Evolutionary conservation across 2,329 filamentous ascomycete genomes (phyloP).

Genomic region (Biscogniauxia mediterranea): DNA sequence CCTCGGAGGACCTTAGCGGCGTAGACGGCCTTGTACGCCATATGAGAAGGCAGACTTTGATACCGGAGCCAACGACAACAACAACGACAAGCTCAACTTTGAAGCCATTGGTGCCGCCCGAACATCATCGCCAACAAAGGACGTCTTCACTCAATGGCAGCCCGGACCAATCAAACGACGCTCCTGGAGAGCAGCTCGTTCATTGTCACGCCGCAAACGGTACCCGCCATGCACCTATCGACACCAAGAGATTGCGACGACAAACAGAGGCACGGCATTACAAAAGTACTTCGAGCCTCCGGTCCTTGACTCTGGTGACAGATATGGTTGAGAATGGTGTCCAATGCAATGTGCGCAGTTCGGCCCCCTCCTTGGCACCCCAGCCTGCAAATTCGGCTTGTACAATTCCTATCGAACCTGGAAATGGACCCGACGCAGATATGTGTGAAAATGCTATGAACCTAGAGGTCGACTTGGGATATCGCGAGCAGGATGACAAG

Average conservation of each 20-base stretch:
- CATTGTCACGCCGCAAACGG: constrained; percentile 3
- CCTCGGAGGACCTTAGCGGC: constrained; percentile 3
- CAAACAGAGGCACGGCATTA: constrained; percentile 13
- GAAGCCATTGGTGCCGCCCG: constrained; percentile 4
- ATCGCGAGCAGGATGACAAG: constrained; percentile 18
- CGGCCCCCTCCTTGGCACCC: constrained; percentile 13
- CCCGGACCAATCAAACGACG: constrained; percentile 5
- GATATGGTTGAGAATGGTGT: constrained; percentile 31
- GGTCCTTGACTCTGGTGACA: constrained; percentile 23
- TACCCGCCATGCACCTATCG: background rate
- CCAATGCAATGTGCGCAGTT: constrained; percentile 30
- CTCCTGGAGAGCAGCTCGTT: background rate
- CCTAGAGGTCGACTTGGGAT: constrained; percentile 24
- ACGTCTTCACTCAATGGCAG: constrained; percentile 10
- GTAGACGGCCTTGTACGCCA: constrained; percentile 20
- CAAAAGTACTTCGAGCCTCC: constrained; percentile 20
- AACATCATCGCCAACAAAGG: constrained; percentile 5
- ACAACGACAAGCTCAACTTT: constrained; percentile 9
- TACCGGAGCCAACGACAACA: constrained; percentile 5
- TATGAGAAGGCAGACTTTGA: constrained; percentile 23
- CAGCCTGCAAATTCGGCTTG: constrained; percentile 6
- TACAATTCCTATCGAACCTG: constrained; percentile 4
- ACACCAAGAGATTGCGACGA: constrained; percentile 10
- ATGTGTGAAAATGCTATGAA: constrained; percentile 15
- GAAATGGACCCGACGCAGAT: constrained; percentile 12